Conservation (phyloP, 2,329 filamentous ascomycete genomes). For the Cyphellophora europaea region DNA sequence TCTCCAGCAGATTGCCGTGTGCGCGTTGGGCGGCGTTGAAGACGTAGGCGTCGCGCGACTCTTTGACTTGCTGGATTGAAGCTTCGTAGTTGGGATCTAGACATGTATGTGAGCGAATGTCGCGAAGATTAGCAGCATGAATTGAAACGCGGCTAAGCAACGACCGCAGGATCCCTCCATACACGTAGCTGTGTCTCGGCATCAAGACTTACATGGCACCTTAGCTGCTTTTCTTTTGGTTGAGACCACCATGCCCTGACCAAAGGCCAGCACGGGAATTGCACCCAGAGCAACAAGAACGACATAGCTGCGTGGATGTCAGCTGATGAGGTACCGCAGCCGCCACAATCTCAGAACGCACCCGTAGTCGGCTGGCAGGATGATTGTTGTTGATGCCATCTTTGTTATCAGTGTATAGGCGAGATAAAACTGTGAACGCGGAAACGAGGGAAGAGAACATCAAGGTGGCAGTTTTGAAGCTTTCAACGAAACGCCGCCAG, state of each 20-base stretch:
- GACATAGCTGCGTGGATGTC: slow-evolving; percentile 41
- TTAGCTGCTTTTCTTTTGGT: slow-evolving; percentile 41
- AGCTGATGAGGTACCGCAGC: not conserved
- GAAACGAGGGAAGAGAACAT: too few species aligned
- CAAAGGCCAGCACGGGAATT: slow-evolving; percentile 42
- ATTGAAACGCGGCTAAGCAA: too few species aligned
- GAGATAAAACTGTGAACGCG: too few species aligned
- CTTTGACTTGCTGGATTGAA: slow-evolving; percentile 42
- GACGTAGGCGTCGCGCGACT: slow-evolving; percentile 34
- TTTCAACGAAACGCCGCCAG: too few species aligned
- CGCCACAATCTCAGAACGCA: too few species aligned
- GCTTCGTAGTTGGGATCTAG: slow-evolving; percentile 49
- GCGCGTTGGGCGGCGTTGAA: slow-evolving; percentile 48
- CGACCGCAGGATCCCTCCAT: too few species aligned
- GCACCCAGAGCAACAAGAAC: slow-evolving; percentile 44
- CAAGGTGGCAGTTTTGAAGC: too few species aligned
- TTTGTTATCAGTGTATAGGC: too few species aligned
- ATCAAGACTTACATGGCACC: slow-evolving; percentile 29
- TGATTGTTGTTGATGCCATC: slow-evolving; percentile 8
- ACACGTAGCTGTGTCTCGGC: too few species aligned
- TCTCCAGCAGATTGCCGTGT: slow-evolving; percentile 53
- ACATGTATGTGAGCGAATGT: not conserved
- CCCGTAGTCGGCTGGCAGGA: slow-evolving; percentile 15
- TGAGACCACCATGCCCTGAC: slow-evolving; percentile 40
- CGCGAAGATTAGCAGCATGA: too few species aligned